Conservation (phyloP, 768 basidiomycete species). For the Boletales sp. region DNA sequence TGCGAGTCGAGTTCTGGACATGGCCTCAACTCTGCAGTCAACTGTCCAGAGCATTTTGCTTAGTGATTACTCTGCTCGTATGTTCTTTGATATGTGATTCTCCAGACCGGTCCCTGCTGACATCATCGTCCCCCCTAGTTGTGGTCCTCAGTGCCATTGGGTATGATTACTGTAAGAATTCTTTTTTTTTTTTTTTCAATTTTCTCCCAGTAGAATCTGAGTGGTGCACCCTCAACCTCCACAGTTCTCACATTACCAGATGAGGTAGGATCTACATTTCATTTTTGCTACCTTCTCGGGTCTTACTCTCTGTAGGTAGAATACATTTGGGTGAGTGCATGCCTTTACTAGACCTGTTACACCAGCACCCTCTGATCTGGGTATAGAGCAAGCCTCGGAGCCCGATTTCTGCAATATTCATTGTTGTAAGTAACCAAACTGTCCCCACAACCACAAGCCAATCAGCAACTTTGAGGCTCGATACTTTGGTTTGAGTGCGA, state of each 20-base stretch:
- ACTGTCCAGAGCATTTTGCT: not conserved
- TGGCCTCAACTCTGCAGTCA: not conserved
- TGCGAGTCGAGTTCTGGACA: not conserved
- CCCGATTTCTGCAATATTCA: not conserved
- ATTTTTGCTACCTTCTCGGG: too few relatives aligned
- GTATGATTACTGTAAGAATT: slow-evolving; percentile 1
- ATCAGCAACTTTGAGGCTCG: too few relatives aligned
- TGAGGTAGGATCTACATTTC: not conserved
- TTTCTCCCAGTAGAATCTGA: too few relatives aligned
- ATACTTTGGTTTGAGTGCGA: too few relatives aligned
- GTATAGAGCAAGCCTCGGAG: not conserved
- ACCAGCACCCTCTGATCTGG: not conserved
- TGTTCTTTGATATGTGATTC: not conserved
- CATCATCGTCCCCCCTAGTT: not conserved
- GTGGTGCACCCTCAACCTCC: not conserved
- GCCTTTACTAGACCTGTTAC: too few relatives aligned
- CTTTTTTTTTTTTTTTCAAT: too few relatives aligned
- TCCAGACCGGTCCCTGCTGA: not conserved
- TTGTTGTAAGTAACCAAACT: not conserved
- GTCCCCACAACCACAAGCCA: too few relatives aligned
- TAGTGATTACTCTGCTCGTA: not conserved
- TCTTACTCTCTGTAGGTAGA: not conserved
- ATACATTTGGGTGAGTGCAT: not conserved
- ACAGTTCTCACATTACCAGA: not conserved
- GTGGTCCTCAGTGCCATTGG: not conserved